Conservation (phyloP, 352 stramenopile genomes). For the Pythium coloratum region DNA sequence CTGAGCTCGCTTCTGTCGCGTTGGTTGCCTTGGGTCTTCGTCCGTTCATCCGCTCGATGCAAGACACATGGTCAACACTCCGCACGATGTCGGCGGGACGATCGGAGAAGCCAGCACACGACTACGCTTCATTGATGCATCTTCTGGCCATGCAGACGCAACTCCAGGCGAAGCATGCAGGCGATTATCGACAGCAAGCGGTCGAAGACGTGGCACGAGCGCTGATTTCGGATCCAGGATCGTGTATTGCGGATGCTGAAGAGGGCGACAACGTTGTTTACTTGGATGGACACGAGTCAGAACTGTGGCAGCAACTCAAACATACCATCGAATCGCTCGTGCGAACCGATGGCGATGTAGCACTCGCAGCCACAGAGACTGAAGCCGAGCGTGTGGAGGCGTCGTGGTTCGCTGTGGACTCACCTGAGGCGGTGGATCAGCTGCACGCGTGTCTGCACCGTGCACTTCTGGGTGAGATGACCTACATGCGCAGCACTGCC, state of each 20-base stretch:
- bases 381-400: conserved; percentile 2
- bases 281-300: neutral
- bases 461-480: conserved; percentile 17
- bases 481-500: neutral
- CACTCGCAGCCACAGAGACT: neutral
- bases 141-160: neutral
- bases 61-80: conserved; percentile 28
- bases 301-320: neutral
- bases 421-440: neutral
- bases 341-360: neutral
- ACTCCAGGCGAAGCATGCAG: neutral
- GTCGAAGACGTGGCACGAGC: neutral
- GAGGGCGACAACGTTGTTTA: neutral
- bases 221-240: neutral
- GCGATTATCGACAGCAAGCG: neutral
- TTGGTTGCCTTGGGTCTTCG: conserved; percentile 34
- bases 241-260: neutral
- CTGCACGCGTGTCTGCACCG: conserved; percentile 17
- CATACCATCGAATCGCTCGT: neutral
- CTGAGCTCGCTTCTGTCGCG: conserved; percentile 37
- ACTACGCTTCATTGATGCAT: neutral
- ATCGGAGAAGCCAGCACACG: neutral
- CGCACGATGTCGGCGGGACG: neutral
- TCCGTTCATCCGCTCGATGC: conserved; percentile 32
- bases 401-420: conserved; percentile 18